Percentiles rank a stretch among this genome's conserved stretches.
These are phyloP conservation scores for Reticulascus tulasneorum DNA, from an alignment of 2,329 filamentous ascomycete genomes.

Conservation along the genomic window DNA sequence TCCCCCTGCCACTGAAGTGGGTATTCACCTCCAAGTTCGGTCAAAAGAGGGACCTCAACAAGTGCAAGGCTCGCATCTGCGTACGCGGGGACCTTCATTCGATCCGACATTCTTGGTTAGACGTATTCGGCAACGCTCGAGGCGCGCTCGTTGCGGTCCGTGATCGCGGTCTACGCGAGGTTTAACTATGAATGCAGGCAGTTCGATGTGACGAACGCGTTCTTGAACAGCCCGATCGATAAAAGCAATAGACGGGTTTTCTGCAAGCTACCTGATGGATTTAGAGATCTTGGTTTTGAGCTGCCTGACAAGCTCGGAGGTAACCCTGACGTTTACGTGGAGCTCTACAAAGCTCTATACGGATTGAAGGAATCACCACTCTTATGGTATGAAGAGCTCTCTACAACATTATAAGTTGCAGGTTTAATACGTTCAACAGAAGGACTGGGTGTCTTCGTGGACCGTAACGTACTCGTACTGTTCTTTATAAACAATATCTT, in stretches of 20 bases:
- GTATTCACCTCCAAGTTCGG: conserved; percentile 17
- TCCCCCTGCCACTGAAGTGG: conserved; percentile 4
- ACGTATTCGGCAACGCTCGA: conserved; percentile 11
- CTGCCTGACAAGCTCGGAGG: too few species aligned
- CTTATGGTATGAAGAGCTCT: conserved; percentile 14
- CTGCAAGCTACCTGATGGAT: too few species aligned
- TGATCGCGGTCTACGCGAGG: conserved; percentile 12
- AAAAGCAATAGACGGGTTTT: too few species aligned
- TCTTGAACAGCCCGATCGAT: conserved; percentile 12
- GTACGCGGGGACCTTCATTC: conserved; percentile 8
- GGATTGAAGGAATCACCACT: conserved; percentile 10
- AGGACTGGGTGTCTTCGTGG: conserved; percentile 7
- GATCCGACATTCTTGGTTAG: background rate
- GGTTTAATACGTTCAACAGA: conserved; percentile 4
- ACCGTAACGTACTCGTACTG: conserved; percentile 11
- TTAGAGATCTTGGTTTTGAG: too few species aligned
- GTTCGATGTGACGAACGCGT: conserved; percentile 16
- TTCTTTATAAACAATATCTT: conserved; percentile 17
- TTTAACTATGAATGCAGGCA: conserved; percentile 15
- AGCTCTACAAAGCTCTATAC: conserved; percentile 15
- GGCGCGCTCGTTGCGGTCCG: conserved; percentile 10
- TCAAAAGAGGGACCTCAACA: conserved; percentile 8
- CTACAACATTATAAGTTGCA: conserved; percentile 1
- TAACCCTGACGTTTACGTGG: conserved; percentile 1
- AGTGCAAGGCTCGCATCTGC: conserved; percentile 7